Evolutionary conservation across 2,329 filamentous ascomycete genomes (phyloP), one percentile per base, ranked within the genome.

Genomic region (Decorospora gaudefroyi): DNA sequence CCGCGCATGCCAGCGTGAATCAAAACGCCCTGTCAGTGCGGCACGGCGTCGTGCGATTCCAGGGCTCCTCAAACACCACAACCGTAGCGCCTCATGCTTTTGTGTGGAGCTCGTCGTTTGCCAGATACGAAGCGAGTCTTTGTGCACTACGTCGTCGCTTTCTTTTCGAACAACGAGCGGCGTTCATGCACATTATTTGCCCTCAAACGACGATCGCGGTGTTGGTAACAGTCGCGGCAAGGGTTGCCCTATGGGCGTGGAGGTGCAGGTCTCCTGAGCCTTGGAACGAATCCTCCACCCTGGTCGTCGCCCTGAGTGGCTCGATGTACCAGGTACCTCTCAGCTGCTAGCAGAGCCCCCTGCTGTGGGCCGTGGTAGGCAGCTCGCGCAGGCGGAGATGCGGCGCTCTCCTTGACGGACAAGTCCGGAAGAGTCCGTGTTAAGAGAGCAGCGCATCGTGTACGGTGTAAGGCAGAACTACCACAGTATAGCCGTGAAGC

Each of bases 111-210:
- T 15, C 31, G 34, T 40, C 29, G 49, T 41, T 38, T 44, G 44
- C n/a, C n/a, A n/a, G 34, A 39, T 42, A 42, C 46, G 43, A 44
- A 23, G 46, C 50, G 26, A 19, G 35, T 30, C 8, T 19, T 17
- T 17, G 25, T 17, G 32, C 31, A 25, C 15, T 8, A 30, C 42
- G 38, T 27, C 39, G 46, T 41, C 54, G 23, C 30, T 16, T 22
- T 37, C 50, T 62, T 57, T 53, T 63, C 58, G 57, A 61, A 58
- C 55, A 49, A 51, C 55, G 43, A 58, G 36, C 45, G 36, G 45
- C 41, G 33, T 64, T 63, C 43, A 66, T 68, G 64, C 47, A 62
- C 61, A 55, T 59, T 48, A 39, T 31, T 51, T n/a, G n/a, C n/a
- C n/a, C n/a, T 57, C 53, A 55, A 59, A 59, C 55, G 53, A 37